Conservation (phyloP, 2,329 filamentous ascomycete species). For the Blastomyces parvus region DNA sequence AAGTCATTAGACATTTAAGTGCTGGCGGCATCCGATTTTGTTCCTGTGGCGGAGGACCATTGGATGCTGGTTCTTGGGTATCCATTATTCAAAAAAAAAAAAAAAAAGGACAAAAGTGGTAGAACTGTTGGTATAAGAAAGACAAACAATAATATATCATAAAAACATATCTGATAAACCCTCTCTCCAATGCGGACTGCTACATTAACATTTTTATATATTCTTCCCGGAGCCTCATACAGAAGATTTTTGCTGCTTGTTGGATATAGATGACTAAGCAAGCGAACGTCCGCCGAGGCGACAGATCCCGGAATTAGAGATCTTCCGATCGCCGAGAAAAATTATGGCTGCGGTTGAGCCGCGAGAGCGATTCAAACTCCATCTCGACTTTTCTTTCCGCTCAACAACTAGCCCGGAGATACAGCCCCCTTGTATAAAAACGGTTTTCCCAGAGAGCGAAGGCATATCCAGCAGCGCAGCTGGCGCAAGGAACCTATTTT, state of each 20-base stretch:
- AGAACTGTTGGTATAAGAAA: not conserved
- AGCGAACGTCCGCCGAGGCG: not conserved
- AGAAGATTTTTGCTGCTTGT: not conserved
- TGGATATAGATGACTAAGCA: not conserved
- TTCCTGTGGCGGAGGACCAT: not conserved
- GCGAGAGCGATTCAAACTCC: not conserved
- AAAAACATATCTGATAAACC: not conserved
- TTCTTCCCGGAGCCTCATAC: not conserved
- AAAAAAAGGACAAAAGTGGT: no score
- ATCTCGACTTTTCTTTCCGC: not conserved
- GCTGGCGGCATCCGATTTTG: not conserved
- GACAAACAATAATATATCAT: not conserved
- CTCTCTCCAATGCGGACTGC: no score
- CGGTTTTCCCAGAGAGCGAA: not conserved
- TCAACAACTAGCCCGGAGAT: not conserved
- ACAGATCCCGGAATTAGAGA: not conserved
- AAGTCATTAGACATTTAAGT: not conserved
- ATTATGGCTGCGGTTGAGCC: not conserved
- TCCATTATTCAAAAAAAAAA: not conserved
- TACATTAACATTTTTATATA: no score
- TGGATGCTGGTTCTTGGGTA: not conserved
- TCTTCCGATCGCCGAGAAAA: conserved; percentile 7
- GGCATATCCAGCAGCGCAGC: conserved; percentile 5
- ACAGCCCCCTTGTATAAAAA: not conserved
- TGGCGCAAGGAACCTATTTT: conserved; percentile 15